Evolutionary conservation across 2,329 filamentous ascomycete species (phyloP), one percentile per base, ranked within the genome.

Genomic region (Gaeumannomyces tritici): DNA sequence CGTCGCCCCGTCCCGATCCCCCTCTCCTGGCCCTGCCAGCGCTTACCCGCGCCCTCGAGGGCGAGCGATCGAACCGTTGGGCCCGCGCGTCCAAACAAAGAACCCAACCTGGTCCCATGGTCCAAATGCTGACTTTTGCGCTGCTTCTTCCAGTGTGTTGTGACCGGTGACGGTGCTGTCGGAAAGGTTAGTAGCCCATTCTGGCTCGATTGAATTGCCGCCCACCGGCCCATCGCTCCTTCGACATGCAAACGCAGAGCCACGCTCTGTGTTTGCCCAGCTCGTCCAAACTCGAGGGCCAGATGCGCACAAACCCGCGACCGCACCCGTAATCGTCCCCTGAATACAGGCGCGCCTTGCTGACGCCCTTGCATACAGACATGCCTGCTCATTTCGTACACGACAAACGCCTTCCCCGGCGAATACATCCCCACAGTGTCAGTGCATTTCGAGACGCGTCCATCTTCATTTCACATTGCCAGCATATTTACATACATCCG

Each of bases 381-480:
- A 83, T 99, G 95, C 82, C 88, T 99, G 64, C 88, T 99, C 71
- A 99, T 99, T 75, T 98, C 93, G 61, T 99, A 99, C 81, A 98
- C 95, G 67, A 99, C 95, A 67, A 99, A 98, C 81, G 95, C 95
- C 68, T 99, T 99, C 76, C 95, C 95, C n/a, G 95, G 95, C 77
- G 95, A 99, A 83, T 99, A 99, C 79, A 98, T 99, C 70, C 95
- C 95, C 69, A 99, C 95, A 71, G 95, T 99, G 90, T 95, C 80
- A 77, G 89, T 82, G 57, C 42, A 59, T 57, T 31, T 26, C 29
- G 29, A 33, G 42, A 13, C 28, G 27, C 42, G 31, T 12, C 31
- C n/a, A n/a, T 33, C 33, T 24, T 57, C 28, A 57, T 59, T 29
- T 27, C 42, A 51, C 35, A 29, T 12, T 5, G 26, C 35, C 33